Evolutionary conservation across 129 eudicot species (phyloP).

Genomic region (Apium graveolens): DNA sequence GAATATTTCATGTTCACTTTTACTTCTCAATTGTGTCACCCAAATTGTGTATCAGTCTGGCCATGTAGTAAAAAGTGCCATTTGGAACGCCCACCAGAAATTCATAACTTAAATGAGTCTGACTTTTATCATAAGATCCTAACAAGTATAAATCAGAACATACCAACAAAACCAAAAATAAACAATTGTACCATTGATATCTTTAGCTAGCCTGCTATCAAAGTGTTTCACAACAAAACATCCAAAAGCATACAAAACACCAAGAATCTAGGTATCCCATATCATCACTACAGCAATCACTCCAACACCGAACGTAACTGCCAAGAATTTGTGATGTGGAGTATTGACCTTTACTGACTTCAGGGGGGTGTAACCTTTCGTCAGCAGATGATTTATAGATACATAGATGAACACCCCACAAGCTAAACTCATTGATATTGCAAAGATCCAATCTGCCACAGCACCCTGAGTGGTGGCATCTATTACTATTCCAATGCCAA

Average conservation of each 20-base stretch:
- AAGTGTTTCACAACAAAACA: not conserved
- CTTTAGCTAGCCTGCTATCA: not conserved
- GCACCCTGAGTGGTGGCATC: conserved; percentile 70
- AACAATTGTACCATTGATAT: not conserved
- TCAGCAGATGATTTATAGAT: conserved; percentile 64
- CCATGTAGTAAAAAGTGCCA: not conserved
- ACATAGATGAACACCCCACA: conserved; percentile 84
- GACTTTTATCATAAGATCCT: not conserved
- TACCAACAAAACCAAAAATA: not conserved
- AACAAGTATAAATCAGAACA: not conserved
- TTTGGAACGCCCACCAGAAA: not conserved
- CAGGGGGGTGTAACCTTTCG: conserved; percentile 42
- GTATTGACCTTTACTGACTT: conserved; percentile 26
- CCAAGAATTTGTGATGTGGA: conserved; percentile 44
- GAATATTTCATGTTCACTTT: too few relatives aligned
- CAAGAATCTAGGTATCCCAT: conserved; percentile 49
- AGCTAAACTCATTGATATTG: conserved; percentile 87
- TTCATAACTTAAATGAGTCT: not conserved
- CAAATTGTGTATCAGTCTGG: not conserved
- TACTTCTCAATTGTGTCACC: too few relatives aligned
- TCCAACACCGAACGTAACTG: conserved; percentile 65
- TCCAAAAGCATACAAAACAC: not conserved
- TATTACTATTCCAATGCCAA: conserved; percentile 72
- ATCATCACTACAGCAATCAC: conserved; percentile 92
- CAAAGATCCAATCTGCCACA: conserved; percentile 81